Base-by-base conservation (phyloP, 495 filamentous ascomycete species). In the Aspergillus mulundensis region DNA sequence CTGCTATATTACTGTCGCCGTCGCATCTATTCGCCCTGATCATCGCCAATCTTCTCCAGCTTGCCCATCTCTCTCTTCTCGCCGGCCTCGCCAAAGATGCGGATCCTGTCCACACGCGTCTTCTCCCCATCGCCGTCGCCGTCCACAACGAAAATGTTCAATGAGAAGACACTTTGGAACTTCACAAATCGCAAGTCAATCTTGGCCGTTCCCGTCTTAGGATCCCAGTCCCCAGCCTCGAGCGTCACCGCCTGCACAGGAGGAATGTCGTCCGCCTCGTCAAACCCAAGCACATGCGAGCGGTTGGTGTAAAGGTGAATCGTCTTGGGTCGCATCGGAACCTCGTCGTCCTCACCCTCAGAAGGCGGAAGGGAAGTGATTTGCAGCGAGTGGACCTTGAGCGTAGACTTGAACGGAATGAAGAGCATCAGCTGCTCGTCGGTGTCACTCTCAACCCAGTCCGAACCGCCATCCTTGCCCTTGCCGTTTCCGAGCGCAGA, bases 401-500 rank as follows among this genome's bases (percentile, higher is more conserved):
- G 63, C 45, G 86, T 90, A 10, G 87, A 84, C 70, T 91, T 85
- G 71, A 98, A 96, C 8, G 94, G 94, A 45, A 95, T 76, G 68
- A 87, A 97, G 50, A 98, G 81, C 86, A 98, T 89, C 56, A 98
- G 70, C 78, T 98, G 95, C 75, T 97, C 91, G 68, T 98, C 94
- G n/a, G 92, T 96, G 66, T 97, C 95, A 66, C 90, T 96, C 78
- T 97, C 90, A n/a, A 97, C 83, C 90, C 91, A 97, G 71, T 98
- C 94, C 34, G 54, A 46, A 50, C 83, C 83, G 20, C 38, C 50
- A 8, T 69, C 69, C 42, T 70, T 79, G 14, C 67, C 73, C 69
- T 87, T 89, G 38, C 82, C 81, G 61, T 87, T 87, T 16, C 69
- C 75, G 38, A 93, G 70, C 1, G 82, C 76, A 4, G 77, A 78